Evolutionary conservation across 495 filamentous ascomycete genomes (phyloP).

Genomic region (Aspergillus nidulans): DNA sequence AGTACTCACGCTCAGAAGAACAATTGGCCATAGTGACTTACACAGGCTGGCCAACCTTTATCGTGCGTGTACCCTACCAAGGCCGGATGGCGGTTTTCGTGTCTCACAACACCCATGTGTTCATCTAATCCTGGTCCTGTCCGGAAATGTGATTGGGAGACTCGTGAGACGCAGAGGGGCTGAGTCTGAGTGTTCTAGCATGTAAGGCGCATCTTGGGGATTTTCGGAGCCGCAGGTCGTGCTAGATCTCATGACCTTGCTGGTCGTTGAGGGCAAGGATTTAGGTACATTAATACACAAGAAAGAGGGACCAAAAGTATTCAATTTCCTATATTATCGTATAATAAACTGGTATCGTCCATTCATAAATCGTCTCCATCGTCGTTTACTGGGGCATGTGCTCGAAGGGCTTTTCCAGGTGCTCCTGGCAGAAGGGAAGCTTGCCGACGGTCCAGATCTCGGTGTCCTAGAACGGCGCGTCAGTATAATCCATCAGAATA

Average conservation of each 20-base stretch:
- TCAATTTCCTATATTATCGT: slow-evolving; percentile 2
- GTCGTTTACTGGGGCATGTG: slow-evolving; percentile 53
- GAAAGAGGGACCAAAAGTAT: not conserved
- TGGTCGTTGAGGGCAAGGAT: not conserved
- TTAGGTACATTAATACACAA: not conserved
- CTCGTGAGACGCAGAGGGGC: not conserved
- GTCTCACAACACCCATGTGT: not conserved
- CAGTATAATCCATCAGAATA: not conserved
- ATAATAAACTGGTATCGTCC: slow-evolving; percentile 10
- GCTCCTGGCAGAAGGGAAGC: slow-evolving; percentile 64
- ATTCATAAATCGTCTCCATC: slow-evolving; percentile 8
- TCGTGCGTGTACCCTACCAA: not conserved
- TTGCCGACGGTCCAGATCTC: slow-evolving; percentile 68
- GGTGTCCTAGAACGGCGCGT: slow-evolving; percentile 43
- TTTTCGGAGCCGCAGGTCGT: not conserved
- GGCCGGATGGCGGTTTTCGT: not conserved
- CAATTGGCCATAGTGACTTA: not conserved
- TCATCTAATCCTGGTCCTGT: not conserved
- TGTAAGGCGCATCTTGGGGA: not conserved
- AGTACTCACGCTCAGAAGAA: not conserved
- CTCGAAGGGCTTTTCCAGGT: slow-evolving; percentile 55
- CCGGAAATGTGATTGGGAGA: not conserved
- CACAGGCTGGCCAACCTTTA: not conserved
- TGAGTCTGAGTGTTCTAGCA: not conserved
- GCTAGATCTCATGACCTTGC: not conserved